Evolutionary conservation across 2,329 filamentous ascomycete genomes (phyloP), one percentile per base, ranked within the genome.

Genomic region (Dendrostoma leiphaemia): DNA sequence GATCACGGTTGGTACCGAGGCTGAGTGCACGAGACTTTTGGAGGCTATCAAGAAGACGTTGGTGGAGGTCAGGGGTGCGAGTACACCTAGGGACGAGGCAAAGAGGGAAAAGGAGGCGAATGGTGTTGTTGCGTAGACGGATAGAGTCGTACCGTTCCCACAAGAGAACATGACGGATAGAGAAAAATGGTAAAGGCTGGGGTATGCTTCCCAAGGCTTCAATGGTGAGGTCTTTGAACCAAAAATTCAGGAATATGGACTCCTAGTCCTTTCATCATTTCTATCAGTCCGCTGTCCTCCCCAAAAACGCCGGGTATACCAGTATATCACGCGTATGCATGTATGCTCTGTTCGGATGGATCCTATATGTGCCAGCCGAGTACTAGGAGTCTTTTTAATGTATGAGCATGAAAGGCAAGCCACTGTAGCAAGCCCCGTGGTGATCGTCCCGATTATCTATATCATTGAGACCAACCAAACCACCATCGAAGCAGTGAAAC

Each of bases 1-100:
- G 52, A 90, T 97, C 61, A 99, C 94, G 0, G 84, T 99, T 12
- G 94, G 94, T 15, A 97, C 93, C 1, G 89, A 95, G 69, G 74
- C 83, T 1, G 94, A 99, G 71, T 90, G 95, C 8, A 86, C 86
- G 24, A 80, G 86, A 56, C 90, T 97, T 66, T 68, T 99, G 62
- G 73, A 75, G 19, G 86, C 92, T 62, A 71, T 97, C 21, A 75
- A 74, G 61, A 71, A 68, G 52, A 73, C 73, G 2, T 62, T 84
- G 52, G 70, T 63, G 2, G 76, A 82, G 61, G 73, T 82, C 9
- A 66, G 74, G 15, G 72, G 69, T 0, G 54, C 38, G 6, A 53
- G 59, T 23, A 60, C 60, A 45, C 57, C 52, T 3, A 34, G 37
- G 19, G 65, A 70, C 24, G 71, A 74, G 60, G 70, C 69, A 46